Conservation (phyloP, 2,329 filamentous ascomycete species). For the Claviceps purpurea region DNA sequence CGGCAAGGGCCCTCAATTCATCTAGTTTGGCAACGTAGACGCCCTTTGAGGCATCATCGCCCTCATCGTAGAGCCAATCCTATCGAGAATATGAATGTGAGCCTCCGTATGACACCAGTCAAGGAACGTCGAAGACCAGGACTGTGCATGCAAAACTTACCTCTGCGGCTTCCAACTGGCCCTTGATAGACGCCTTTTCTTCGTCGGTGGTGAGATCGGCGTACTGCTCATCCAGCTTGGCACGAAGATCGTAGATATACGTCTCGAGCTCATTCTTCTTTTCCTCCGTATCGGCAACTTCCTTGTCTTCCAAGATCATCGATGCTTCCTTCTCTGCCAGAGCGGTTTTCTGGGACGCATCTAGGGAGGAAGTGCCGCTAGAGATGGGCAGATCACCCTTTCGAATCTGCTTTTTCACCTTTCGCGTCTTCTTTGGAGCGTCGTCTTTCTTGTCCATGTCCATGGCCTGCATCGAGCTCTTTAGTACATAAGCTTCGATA, state of each 20-base stretch:
- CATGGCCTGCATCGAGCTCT: constrained; percentile 49
- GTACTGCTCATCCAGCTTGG: constrained; percentile 89
- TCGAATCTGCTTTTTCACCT: constrained; percentile 98
- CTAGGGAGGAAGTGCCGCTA: constrained; percentile 68
- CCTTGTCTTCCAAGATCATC: constrained; percentile 98
- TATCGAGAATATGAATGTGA: constrained; percentile 23
- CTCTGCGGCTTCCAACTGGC: constrained; percentile 74
- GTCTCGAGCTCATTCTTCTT: constrained; percentile 99
- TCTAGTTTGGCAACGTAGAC: constrained; percentile 92
- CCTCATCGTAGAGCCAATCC: constrained; percentile 98
- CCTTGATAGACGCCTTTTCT: constrained; percentile 76
- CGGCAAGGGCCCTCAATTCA: constrained; percentile 81
- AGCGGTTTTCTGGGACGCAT: constrained; percentile 50
- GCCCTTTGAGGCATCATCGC: constrained; percentile 86
- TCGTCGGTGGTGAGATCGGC: constrained; percentile 79
- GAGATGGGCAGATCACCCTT: constrained; percentile 90
- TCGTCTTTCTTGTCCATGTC: constrained; percentile 63
- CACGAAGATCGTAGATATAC: constrained; percentile 91
- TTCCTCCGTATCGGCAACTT: constrained; percentile 94
- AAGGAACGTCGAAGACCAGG: no score
- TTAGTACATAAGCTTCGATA: neutral
- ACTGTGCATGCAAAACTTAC: constrained; percentile 40
- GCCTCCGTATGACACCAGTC: neutral
- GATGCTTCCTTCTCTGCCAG: constrained; percentile 68
- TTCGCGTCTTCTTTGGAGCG: constrained; percentile 74